A percentile compares a stretch with the other conserved stretches of the same genome.
These are phyloP conservation scores for Myxozyma nipponensis DNA, from an alignment of 805 yeast species.

Conservation along the genomic window DNA sequence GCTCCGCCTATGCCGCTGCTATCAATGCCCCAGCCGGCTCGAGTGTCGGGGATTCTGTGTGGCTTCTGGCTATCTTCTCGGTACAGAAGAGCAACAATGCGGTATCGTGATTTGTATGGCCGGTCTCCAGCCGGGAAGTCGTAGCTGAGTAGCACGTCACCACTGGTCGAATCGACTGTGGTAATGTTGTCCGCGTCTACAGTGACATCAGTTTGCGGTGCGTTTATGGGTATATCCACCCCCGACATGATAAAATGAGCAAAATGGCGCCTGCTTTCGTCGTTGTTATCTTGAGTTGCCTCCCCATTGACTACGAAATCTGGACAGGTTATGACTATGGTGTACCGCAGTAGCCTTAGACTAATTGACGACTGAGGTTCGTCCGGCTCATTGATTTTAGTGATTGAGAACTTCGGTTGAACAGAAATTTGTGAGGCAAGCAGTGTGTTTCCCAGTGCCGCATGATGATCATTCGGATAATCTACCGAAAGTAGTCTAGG, in stretches of 20 bases:
- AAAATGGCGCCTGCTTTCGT: slow-evolving; percentile 3
- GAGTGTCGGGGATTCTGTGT: slow-evolving; percentile 7
- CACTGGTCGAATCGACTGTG: slow-evolving; percentile 2
- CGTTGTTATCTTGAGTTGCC: not conserved
- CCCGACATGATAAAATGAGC: slow-evolving; percentile 17
- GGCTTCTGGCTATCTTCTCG: slow-evolving; percentile 11
- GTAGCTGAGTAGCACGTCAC: slow-evolving; percentile 2
- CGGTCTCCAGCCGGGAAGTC: not conserved
- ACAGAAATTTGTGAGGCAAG: not conserved
- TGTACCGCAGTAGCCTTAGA: slow-evolving; percentile 2
- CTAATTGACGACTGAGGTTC: not conserved
- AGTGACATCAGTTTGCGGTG: slow-evolving; percentile 2
- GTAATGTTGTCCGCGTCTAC: not conserved
- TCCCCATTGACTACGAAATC: slow-evolving; percentile 3
- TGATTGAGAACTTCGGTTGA: slow-evolving; percentile 17
- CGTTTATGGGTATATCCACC: not conserved
- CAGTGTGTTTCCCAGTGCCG: slow-evolving; percentile 22
- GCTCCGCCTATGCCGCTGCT: slow-evolving; percentile 5
- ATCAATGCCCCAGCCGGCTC: slow-evolving; percentile 10
- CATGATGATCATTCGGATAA: slow-evolving; percentile 16
- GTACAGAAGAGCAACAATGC: slow-evolving; percentile 11
- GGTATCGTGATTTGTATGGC: not conserved
- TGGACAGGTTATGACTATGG: slow-evolving; percentile 16
- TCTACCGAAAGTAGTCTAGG: slow-evolving; percentile 19
- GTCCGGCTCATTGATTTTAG: slow-evolving; percentile 15